phyloP scores from a whole-genome alignment of 495 filamentous ascomycete species.

The Daldinia caldariorum region DNA sequence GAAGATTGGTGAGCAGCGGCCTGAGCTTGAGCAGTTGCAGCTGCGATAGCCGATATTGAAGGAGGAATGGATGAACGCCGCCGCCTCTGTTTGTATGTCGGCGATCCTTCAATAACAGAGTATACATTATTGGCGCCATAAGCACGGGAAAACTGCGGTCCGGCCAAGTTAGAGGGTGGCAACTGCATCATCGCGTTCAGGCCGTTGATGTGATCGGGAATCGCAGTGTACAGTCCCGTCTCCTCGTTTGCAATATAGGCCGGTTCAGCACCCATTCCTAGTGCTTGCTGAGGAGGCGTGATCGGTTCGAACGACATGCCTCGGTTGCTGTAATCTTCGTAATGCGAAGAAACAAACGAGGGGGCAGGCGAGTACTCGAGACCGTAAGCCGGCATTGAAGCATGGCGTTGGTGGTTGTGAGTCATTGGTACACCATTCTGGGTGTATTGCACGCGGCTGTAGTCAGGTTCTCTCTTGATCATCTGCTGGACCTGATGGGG shows the following conservation, averaged over 20 bases:
- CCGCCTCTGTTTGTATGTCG: conserved; percentile 96
- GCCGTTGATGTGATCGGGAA: conserved; percentile 78
- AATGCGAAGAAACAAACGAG: conserved; percentile 95
- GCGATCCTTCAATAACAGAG: conserved; percentile 96
- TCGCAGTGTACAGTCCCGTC: conserved; percentile 91
- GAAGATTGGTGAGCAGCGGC: conserved; percentile 73
- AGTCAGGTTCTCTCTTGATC: conserved; percentile 86
- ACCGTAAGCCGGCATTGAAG: conserved; percentile 92
- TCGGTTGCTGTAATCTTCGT: conserved; percentile 96
- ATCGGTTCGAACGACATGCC: conserved; percentile 96
- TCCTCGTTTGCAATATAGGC: conserved; percentile 98
- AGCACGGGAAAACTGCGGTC: conserved; percentile 76
- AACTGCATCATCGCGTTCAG: conserved; percentile 89
- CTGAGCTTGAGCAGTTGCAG: conserved; percentile 65
- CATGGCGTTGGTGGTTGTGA: conserved; percentile 86
- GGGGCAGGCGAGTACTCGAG: conserved; percentile 98
- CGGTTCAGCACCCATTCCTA: conserved; percentile 82
- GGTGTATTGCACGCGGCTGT: conserved; percentile 79
- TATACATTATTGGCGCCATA: conserved; percentile 84
- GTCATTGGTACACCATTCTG: conserved; percentile 87
- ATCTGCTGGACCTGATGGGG: conserved; percentile 73
- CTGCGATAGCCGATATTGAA: conserved; percentile 69
- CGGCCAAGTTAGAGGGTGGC: conserved; percentile 84
- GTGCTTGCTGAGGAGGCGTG: conserved; percentile 89
- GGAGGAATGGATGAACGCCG: conserved; percentile 91